Evolutionary conservation across 805 yeast genomes (phyloP), one percentile per base, ranked within the genome.

Genomic region (Saccharomycopsis malanga): DNA sequence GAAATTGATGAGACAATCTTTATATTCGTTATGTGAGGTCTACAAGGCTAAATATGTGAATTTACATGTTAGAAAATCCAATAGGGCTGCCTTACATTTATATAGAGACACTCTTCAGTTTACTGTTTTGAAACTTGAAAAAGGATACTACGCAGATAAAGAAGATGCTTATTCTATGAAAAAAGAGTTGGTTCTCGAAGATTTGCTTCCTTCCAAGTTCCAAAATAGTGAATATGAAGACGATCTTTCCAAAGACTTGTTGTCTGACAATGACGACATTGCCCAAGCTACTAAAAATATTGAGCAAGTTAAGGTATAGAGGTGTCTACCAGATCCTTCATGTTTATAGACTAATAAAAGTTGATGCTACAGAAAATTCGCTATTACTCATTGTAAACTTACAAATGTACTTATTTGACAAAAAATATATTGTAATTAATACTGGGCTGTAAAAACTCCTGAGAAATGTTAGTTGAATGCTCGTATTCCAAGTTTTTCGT

Each of bases 151-250:
- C 59, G 96, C 89, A 45, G 97, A 93, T 65, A 95, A 95, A 27
- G 98, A 93, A 66, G 97, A 93, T 66, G 98, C 98, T 14, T 91
- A 89, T 63, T 83, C 93, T 35, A 93, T 93, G 98, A 80, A 79
- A 60, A 85, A 85, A 61, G 72, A 69, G 2, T 70, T 87, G 54
- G 69, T 68, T 18, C 59, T 80, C 39, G 80, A 81, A 14, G 83
- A 81, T 22, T 67, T 83, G 52, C 52, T 78, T 39, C 88, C 91
- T 20, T 72, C 76, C 49, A 63, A 64, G 37, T 74, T 73, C 52
- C 80, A 78, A 54, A 69, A 68, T 15, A 71, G 71, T 17, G 64
- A 61, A 24, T 64, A 58, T 9, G 74, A 64, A 30, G 93, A 84
- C 59, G 84, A 83, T 62, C 67, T 83, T 44, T 69, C 66, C 12